Conservation (phyloP, 2,329 filamentous ascomycete genomes). For the Lecanoromycetidae sp. region DNA sequence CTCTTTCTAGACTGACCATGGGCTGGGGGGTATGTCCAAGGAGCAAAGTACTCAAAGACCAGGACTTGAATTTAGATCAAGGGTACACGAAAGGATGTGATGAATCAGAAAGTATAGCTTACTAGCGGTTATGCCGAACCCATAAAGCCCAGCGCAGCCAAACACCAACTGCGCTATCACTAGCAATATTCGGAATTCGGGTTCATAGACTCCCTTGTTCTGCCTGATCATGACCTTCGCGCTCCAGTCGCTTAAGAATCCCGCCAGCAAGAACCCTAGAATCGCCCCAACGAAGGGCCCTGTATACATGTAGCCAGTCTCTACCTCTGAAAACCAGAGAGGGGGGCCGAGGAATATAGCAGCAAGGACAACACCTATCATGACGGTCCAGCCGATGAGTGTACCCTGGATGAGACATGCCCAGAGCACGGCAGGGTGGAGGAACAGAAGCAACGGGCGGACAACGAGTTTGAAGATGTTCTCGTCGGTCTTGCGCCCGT, state of each 20-base stretch:
- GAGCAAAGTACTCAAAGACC: too few relatives aligned
- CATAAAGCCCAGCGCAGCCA: conserved; percentile 66
- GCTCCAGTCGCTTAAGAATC: conserved; percentile 59
- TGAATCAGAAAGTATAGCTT: too few relatives aligned
- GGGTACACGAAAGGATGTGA: too few relatives aligned
- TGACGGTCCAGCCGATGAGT: conserved; percentile 90
- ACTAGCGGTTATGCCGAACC: conserved; percentile 68
- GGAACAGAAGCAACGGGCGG: conserved; percentile 68
- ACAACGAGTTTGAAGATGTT: conserved; percentile 52
- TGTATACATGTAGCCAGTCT: conserved; percentile 77
- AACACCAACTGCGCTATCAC: conserved; percentile 72
- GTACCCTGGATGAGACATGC: conserved; percentile 69
- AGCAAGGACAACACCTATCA: conserved; percentile 75
- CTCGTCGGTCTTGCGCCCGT: conserved; percentile 70
- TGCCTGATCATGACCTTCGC: conserved; percentile 57
- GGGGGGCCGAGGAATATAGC: conserved; percentile 70
- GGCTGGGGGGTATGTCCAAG: too few relatives aligned
- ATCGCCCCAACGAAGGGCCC: conserved; percentile 77
- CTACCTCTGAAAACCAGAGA: conserved; percentile 66
- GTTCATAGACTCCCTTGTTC: conserved; percentile 78
- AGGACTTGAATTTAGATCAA: too few relatives aligned
- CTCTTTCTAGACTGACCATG: too few relatives aligned
- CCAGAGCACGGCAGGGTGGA: conserved; percentile 80
- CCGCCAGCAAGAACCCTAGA: conserved; percentile 63
- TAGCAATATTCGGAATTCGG: conserved; percentile 76